A percentile compares a stretch with the other conserved stretches of the same genome.
These are phyloP conservation scores for Ambrosia trifida DNA, from an alignment of 129 eudicot species.

Conservation along the genomic window DNA sequence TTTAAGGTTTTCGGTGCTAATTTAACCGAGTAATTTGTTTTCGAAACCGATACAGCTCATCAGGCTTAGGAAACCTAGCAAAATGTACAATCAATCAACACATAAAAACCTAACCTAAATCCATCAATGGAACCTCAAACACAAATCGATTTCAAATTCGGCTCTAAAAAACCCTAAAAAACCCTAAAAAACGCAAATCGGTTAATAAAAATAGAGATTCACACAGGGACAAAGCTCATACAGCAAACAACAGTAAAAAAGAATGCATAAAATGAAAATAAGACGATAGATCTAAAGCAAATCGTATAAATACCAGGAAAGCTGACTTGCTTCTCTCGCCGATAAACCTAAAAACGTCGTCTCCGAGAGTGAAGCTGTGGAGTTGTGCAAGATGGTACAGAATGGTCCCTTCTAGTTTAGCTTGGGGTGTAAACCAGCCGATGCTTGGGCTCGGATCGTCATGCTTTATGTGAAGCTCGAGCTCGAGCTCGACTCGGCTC, in stretches of 20 bases:
- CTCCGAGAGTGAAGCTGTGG: constrained; percentile 33
- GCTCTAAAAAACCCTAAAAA: constrained; percentile 11
- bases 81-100: constrained; percentile 16
- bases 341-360: constrained; percentile 16
- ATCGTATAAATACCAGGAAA: constrained; percentile 18
- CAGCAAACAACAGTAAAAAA: neutral
- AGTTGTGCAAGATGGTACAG: constrained; percentile 21
- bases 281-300: constrained; percentile 9
- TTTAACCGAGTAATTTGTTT: neutral
- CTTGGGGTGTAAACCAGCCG: too few relatives aligned
- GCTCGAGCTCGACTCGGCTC: too few relatives aligned
- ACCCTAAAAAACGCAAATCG: constrained; percentile 27
- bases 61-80: neutral
- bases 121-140: constrained; percentile 11
- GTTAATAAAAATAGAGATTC: neutral
- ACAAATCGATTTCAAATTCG: constrained; percentile 3
- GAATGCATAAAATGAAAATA: neutral
- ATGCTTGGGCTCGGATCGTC: too few relatives aligned
- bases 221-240: neutral
- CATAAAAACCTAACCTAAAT: neutral
- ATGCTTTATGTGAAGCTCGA: too few relatives aligned
- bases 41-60: neutral
- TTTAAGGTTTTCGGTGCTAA: constrained; percentile 8
- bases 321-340: constrained; percentile 34
- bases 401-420: neutral